Evolutionary conservation across 1,139 yeast genomes (phyloP).

Genomic region (Candida sanyaensis): DNA sequence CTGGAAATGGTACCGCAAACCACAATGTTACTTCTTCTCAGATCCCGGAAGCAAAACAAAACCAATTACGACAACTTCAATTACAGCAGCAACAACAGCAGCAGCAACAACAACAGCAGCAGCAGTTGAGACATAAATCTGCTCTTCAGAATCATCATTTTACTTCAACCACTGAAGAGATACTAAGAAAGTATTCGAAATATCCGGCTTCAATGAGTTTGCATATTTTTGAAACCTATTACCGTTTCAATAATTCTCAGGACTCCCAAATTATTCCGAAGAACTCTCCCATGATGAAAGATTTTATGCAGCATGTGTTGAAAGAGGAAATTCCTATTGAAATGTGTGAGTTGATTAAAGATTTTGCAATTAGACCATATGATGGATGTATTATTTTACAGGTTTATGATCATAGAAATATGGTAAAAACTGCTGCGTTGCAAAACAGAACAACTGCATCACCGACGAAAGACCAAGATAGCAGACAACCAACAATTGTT

Average conservation of each 20-base stretch:
- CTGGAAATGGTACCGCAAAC: background rate
- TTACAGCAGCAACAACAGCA: slow-evolving; percentile 8
- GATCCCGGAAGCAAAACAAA: slow-evolving; percentile 10
- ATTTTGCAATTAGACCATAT: slow-evolving; percentile 77
- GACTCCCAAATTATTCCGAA: slow-evolving; percentile 84
- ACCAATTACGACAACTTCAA: slow-evolving; percentile 9
- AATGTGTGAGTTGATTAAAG: slow-evolving; percentile 84
- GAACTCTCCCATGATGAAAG: slow-evolving; percentile 75
- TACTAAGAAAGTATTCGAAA: slow-evolving; percentile 75
- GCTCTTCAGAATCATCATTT: slow-evolving; percentile 48
- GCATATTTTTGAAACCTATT: slow-evolving; percentile 89
- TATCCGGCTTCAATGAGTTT: slow-evolving; percentile 83
- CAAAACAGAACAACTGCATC: slow-evolving; percentile 11
- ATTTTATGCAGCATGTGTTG: slow-evolving; percentile 76
- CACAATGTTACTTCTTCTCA: slow-evolving; percentile 10
- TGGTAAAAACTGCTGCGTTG: slow-evolving; percentile 22
- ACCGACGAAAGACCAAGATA: slow-evolving; percentile 8
- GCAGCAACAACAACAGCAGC: slow-evolving; percentile 19
- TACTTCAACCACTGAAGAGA: slow-evolving; percentile 70
- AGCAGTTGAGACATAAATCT: slow-evolving; percentile 31
- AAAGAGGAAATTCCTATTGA: slow-evolving; percentile 86
- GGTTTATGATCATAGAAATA: slow-evolving; percentile 70
- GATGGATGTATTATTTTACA: slow-evolving; percentile 89
- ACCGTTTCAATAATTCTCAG: slow-evolving; percentile 66
- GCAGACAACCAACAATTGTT: slow-evolving; percentile 12